Conservation (phyloP, 305 asterid genomes). For the Fraxinus platypoda region DNA sequence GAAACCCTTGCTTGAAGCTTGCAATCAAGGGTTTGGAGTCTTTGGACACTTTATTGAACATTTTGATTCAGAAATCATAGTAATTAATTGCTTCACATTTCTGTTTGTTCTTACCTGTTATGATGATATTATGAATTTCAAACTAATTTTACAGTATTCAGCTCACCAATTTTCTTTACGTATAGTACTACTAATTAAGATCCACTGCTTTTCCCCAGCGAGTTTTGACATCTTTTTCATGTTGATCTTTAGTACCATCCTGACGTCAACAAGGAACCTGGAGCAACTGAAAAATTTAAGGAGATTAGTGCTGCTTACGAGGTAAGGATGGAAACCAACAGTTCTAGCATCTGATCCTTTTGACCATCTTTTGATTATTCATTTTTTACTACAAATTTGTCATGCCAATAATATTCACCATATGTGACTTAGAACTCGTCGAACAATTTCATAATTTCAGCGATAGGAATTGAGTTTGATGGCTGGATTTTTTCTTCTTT, state of each 20-base stretch:
- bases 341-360: constrained; percentile 12
- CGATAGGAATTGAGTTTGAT: not conserved
- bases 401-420: not conserved
- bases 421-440: constrained; percentile 6
- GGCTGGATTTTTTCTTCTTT: constrained; percentile 13
- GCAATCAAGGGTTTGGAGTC: not conserved
- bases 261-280: constrained; percentile 96
- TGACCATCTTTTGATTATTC: constrained; percentile 16
- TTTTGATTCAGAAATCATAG: not conserved
- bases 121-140: not conserved
- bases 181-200: not conserved
- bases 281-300: constrained; percentile 94
- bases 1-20: not conserved
- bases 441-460: not conserved
- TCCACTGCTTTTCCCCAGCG: not conserved
- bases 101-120: not conserved
- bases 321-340: constrained; percentile 52
- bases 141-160: not conserved
- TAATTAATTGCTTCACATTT: not conserved
- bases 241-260: constrained; percentile 74
- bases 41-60: not conserved
- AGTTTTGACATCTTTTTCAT: constrained; percentile 25
- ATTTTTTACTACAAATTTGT: constrained; percentile 1
- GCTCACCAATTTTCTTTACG: not conserved
- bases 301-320: constrained; percentile 98